Base-by-base conservation (phyloP, 2,329 filamentous ascomycete genomes). In the Ascochyta viciae-villosae region DNA sequence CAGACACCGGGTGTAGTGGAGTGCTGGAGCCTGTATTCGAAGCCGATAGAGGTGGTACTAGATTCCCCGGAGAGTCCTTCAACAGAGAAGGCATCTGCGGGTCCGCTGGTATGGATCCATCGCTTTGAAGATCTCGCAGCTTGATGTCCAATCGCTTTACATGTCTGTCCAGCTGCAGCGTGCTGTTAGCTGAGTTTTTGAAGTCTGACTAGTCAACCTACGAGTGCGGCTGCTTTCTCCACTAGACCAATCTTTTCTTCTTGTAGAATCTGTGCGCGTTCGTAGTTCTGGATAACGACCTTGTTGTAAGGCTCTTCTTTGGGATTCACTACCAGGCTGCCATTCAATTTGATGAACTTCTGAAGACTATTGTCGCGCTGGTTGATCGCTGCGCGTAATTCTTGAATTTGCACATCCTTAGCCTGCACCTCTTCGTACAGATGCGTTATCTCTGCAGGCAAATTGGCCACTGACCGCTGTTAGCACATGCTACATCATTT, bases 371-470 rank as follows among this genome's bases (percentile, higher is more conserved):
- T 83, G 70, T 96, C 91, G 62, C 88, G 87, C 55, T 89, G 87
- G 37, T 87, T 84, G 69, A 93, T 91, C 61, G 85, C 83, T 58
- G 85, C 83, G 55, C 88, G 80, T 71, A 88, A 88, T 43, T 91
- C 87, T 69, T 85, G 81, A 64, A 91, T 89, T 62, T 87, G 82
- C 45, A 85, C 83, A 73, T 96, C 91, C 75, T 93, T 94, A 72
- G 90, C 88, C 70, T 87, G 82, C 61, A 94, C 90, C 77, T 95
- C 91, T 71, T 93, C 90, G 69, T 93, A 89, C 60, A 94, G 83
- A 78, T 93, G 92, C 19, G 88, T 87, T 57, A 95, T 87, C 77
- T 95, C 91, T 61, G 91, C 89, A 59, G 90, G 90, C 26, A 94
- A 82, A 69, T 95, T 95, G 67, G 89, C 87, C 19, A 89, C 89